phyloP scores from a whole-genome alignment of 2,329 filamentous ascomycete species.

The Aspergillus intermedius region DNA sequence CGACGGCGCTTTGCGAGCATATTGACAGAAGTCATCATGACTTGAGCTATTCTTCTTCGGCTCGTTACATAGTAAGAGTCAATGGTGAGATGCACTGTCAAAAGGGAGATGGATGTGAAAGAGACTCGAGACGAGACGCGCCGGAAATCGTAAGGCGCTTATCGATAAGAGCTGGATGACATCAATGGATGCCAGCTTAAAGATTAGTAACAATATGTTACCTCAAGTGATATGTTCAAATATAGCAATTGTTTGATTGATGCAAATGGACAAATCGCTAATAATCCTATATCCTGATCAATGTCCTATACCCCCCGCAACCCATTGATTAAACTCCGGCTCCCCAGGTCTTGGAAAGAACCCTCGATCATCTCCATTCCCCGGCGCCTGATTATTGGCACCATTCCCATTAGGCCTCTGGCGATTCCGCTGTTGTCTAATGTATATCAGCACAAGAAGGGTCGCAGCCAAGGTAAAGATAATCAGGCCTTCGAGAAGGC shows the following conservation, averaged over 20 bases:
- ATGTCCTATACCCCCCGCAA: slow-evolving; percentile 58
- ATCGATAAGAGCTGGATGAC: not conserved
- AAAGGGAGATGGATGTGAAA: not conserved
- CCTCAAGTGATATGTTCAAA: slow-evolving; percentile 4
- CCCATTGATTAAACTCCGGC: slow-evolving; percentile 63
- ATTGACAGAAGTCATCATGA: slow-evolving; percentile 12
- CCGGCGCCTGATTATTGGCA: slow-evolving; percentile 19
- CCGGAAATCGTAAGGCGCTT: slow-evolving; percentile 12
- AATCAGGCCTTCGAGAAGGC: slow-evolving; percentile 74
- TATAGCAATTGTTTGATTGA: not conserved
- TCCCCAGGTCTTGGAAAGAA: slow-evolving; percentile 62
- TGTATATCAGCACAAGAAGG: slow-evolving; percentile 73
- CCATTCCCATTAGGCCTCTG: slow-evolving; percentile 30
- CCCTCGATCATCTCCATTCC: slow-evolving; percentile 41
- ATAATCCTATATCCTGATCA: slow-evolving; percentile 16
- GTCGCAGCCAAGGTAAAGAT: slow-evolving; percentile 72
- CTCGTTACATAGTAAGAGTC: not conserved
- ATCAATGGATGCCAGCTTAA: not conserved
- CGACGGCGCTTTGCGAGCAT: slow-evolving; percentile 56
- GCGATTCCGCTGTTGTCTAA: slow-evolving; percentile 45
- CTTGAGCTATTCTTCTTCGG: too few species aligned
- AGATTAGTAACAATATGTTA: slow-evolving; percentile 1
- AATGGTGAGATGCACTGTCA: not conserved
- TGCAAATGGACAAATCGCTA: not conserved
- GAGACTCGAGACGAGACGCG: not conserved